These are phyloP conservation scores for Myxozyma neglecta DNA, from an alignment of 805 yeast species.

Conservation along the genomic window DNA sequence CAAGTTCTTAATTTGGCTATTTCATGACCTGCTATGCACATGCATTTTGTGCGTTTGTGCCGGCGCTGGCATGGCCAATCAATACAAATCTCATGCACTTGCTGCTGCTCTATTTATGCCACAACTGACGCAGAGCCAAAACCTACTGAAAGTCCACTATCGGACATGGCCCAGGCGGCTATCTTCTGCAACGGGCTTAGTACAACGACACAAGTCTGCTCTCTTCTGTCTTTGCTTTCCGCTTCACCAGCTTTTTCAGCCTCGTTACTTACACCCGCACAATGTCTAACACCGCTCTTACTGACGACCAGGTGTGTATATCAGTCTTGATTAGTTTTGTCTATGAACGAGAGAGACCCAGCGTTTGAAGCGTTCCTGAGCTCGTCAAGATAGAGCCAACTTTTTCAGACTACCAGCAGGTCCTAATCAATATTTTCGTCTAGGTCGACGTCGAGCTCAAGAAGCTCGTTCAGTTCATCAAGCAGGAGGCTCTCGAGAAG, in stretches of 20 bases:
- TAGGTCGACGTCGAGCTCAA: constrained; percentile 86
- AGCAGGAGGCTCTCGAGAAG: constrained; percentile 98
- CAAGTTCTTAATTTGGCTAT: neutral
- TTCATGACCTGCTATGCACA: neutral
- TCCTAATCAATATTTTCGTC: neutral
- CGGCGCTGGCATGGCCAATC: neutral
- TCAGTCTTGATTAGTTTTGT: neutral
- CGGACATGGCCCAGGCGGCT: constrained; percentile 19
- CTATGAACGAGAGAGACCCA: neutral
- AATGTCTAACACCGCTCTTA: constrained; percentile 32
- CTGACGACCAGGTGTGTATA: constrained; percentile 31
- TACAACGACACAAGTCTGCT: neutral
- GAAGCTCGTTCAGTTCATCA: constrained; percentile 98
- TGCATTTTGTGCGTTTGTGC: neutral
- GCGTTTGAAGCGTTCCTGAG: neutral
- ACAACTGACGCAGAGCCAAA: neutral
- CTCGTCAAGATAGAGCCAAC: neutral
- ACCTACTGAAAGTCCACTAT: constrained; percentile 1
- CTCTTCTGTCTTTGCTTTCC: neutral
- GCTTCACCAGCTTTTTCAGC: neutral
- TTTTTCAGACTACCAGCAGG: neutral
- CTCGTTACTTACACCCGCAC: neutral
- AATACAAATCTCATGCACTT: neutral
- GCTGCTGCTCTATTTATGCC: neutral
- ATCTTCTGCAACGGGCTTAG: constrained; percentile 15